A percentile compares a stretch with the other conserved stretches of the same genome.
These are phyloP conservation scores for Lactifluus echinatus DNA, from an alignment of 768 basidiomycete species.

Conservation along the genomic window DNA sequence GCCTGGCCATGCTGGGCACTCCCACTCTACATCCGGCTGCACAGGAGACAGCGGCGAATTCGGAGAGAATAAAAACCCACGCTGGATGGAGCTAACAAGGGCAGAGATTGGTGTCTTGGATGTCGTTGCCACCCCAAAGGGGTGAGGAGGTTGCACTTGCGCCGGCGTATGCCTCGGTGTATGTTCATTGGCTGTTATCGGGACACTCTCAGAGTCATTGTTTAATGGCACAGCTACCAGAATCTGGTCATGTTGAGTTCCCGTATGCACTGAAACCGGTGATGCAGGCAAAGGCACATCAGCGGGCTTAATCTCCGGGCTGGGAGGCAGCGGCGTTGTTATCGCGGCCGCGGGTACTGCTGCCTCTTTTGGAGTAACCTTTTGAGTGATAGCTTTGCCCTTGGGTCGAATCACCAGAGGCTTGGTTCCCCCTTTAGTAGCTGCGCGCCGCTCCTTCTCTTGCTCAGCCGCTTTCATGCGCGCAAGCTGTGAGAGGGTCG, in stretches of 20 bases:
- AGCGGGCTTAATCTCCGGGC: constrained; percentile 8
- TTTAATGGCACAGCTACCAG: background rate
- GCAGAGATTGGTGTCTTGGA: constrained; percentile 54
- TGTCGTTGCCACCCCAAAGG: background rate
- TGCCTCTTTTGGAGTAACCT: background rate
- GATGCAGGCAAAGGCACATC: constrained; percentile 15
- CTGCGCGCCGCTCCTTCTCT: constrained; percentile 12
- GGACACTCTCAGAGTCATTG: background rate
- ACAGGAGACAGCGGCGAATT: constrained; percentile 54
- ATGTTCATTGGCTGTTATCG: background rate
- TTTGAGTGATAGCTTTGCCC: background rate
- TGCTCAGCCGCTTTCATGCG: constrained; percentile 17
- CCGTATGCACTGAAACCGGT: background rate
- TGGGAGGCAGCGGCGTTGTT: constrained; percentile 2
- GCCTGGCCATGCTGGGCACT: constrained; percentile 17
- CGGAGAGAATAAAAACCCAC: constrained; percentile 60
- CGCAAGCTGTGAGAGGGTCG: constrained; percentile 20
- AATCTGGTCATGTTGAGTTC: background rate
- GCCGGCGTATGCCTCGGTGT: background rate
- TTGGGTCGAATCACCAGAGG: background rate
- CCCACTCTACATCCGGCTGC: constrained; percentile 31
- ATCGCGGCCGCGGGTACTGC: background rate
- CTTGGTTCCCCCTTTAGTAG: constrained; percentile 8
- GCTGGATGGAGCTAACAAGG: constrained; percentile 47
- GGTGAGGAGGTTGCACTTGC: background rate